Evolutionary conservation across 139 green algal genomes (phyloP).

Genomic region (Auxenochlorella pyrenoidosa): DNA sequence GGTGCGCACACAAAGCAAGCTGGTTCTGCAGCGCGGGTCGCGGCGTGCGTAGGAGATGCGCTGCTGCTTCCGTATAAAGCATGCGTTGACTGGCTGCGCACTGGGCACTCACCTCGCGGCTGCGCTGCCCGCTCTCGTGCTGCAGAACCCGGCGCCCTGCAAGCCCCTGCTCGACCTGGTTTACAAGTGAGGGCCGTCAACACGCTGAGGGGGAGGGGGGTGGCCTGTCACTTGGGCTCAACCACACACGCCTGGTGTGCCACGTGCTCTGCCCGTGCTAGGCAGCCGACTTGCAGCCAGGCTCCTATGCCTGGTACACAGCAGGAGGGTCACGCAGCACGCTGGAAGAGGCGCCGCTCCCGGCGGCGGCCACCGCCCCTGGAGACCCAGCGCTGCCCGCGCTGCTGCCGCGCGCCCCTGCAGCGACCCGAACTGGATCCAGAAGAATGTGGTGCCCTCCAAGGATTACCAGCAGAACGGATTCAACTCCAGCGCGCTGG

Average conservation of each 20-base stretch:
- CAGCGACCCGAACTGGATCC: constrained; percentile 1
- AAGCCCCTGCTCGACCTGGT: constrained; percentile 24
- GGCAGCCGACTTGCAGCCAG: not conserved
- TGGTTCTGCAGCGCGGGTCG: too few relatives aligned
- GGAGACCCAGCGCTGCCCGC: too few relatives aligned
- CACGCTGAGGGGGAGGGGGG: too few relatives aligned
- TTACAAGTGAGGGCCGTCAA: not conserved
- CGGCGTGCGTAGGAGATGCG: too few relatives aligned
- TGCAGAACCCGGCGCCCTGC: not conserved
- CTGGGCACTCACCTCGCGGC: not conserved
- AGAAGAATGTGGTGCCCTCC: constrained; percentile 16
- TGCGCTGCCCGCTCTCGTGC: not conserved
- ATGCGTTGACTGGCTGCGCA: not conserved
- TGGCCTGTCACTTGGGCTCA: too few relatives aligned
- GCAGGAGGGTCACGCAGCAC: too few relatives aligned
- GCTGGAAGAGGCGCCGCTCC: too few relatives aligned
- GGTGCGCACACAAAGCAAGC: not conserved
- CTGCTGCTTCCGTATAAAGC: too few relatives aligned
- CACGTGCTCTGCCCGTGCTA: too few relatives aligned
- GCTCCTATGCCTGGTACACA: too few relatives aligned
- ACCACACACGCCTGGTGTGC: too few relatives aligned
- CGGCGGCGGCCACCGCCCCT: too few relatives aligned
- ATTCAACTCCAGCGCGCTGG: constrained; percentile 6
- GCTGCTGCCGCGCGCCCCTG: not conserved
- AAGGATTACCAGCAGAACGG: not conserved